These are phyloP conservation scores for Azolla pinnata DNA, from an alignment of 75 land plant genomes.

Conservation along the genomic window DNA sequence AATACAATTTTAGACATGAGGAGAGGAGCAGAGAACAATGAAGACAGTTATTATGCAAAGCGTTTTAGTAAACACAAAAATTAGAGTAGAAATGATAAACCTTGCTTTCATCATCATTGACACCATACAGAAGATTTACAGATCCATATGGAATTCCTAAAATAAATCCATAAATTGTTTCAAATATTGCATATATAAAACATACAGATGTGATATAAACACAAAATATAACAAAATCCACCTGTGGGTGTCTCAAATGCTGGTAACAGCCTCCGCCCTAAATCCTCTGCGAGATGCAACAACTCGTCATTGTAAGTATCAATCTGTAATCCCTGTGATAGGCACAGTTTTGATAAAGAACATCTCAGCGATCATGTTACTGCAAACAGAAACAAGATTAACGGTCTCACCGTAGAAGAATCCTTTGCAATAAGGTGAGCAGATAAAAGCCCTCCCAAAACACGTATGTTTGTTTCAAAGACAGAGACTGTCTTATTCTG, in stretches of 20 bases:
- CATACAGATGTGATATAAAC: slow-evolving; percentile 1
- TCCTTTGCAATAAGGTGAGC: slow-evolving; percentile 95
- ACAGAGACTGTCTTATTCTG: slow-evolving; percentile 97
- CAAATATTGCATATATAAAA: neutral
- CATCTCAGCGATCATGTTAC: too few relatives aligned
- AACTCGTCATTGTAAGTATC: slow-evolving; percentile 63
- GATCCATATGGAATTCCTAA: slow-evolving; percentile 99
- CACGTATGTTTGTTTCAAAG: slow-evolving; percentile 91
- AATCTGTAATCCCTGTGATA: slow-evolving; percentile 70
- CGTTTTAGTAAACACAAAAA: slow-evolving; percentile 3
- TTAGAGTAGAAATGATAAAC: slow-evolving; percentile 10
- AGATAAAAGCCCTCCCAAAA: slow-evolving; percentile 90
- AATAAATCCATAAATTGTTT: too few relatives aligned
- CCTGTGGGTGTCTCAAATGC: slow-evolving; percentile 99
- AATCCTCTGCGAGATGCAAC: slow-evolving; percentile 68
- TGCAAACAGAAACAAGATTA: neutral
- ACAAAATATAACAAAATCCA: slow-evolving; percentile 20
- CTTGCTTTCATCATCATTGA: slow-evolving; percentile 98
- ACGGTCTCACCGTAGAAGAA: slow-evolving; percentile 59
- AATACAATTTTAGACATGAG: too few relatives aligned
- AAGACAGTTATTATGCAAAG: too few relatives aligned
- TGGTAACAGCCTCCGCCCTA: slow-evolving; percentile 71
- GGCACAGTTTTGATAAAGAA: too few relatives aligned
- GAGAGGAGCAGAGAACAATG: too few relatives aligned
- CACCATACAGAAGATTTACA: slow-evolving; percentile 78